A percentile compares a stretch with the other conserved stretches of the same genome.
Evolutionary conservation across 2,329 filamentous ascomycete genomes (phyloP).

Genomic region (Akanthomyces lecanii): DNA sequence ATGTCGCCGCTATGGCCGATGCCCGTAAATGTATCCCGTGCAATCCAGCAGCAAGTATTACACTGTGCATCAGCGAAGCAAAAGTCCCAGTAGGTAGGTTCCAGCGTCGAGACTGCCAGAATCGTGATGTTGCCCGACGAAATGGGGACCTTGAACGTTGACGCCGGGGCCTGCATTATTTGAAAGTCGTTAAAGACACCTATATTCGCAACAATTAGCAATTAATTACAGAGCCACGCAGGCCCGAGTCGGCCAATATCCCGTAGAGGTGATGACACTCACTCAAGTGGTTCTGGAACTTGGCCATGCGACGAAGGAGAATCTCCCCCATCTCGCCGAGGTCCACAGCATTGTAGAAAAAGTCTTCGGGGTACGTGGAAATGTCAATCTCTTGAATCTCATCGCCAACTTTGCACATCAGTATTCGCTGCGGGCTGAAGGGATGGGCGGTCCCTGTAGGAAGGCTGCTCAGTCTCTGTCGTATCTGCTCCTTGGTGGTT

Average conservation of each 20-base stretch:
- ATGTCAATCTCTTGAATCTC: slow-evolving; percentile 21
- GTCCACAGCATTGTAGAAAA: slow-evolving; percentile 22
- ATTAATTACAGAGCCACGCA: too few relatives aligned
- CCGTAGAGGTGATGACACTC: background rate
- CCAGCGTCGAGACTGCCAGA: slow-evolving; percentile 18
- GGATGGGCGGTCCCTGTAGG: slow-evolving; percentile 21
- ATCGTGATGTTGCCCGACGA: slow-evolving; percentile 18
- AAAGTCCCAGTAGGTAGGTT: slow-evolving; percentile 21
- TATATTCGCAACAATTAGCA: background rate
- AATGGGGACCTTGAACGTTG: background rate
- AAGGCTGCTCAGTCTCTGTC: slow-evolving; percentile 18
- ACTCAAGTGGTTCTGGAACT: slow-evolving; percentile 14
- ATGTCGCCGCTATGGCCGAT: slow-evolving; percentile 19
- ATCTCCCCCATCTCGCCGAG: slow-evolving; percentile 22
- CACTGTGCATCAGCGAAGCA: slow-evolving; percentile 18
- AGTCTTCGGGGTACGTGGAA: slow-evolving; percentile 18
- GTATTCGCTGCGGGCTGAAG: slow-evolving; percentile 20
- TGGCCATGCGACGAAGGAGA: slow-evolving; percentile 19
- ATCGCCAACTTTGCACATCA: slow-evolving; percentile 17
- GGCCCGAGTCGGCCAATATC: background rate
- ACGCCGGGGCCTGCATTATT: background rate
- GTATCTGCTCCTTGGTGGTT: slow-evolving; percentile 18
- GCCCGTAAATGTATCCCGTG: slow-evolving; percentile 14
- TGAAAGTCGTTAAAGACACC: background rate
- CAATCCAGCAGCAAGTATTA: slow-evolving; percentile 18